phyloP scores from a whole-genome alignment of 2,329 filamentous ascomycete species.

The Aspergillus viridinutans region DNA sequence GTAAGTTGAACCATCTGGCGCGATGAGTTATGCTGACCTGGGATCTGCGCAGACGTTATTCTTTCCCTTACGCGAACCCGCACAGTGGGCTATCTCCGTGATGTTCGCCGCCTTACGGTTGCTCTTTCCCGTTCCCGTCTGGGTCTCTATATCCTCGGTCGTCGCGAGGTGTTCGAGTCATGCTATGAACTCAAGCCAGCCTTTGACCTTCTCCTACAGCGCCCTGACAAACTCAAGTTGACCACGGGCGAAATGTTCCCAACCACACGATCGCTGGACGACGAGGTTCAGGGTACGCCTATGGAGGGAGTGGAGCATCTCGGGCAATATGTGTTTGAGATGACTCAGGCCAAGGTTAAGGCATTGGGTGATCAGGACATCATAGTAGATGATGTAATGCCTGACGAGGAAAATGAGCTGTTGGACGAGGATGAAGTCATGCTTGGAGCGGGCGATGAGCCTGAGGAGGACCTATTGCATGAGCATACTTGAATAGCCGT shows the following conservation, averaged over 20 bases:
- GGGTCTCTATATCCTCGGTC: slow-evolving; percentile 86
- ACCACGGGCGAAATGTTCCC: slow-evolving; percentile 85
- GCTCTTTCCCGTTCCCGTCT: slow-evolving; percentile 88
- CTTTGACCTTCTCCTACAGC: slow-evolving; percentile 71
- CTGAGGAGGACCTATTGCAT: slow-evolving; percentile 33
- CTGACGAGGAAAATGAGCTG: slow-evolving; percentile 25
- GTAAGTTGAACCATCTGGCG: slow-evolving; percentile 54
- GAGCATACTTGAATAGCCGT: slow-evolving; percentile 17
- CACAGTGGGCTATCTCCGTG: slow-evolving; percentile 84
- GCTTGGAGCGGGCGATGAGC: slow-evolving; percentile 30
- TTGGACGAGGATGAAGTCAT: slow-evolving; percentile 35
- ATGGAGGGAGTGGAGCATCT: slow-evolving; percentile 94
- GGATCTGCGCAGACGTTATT: slow-evolving; percentile 69
- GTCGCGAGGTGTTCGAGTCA: slow-evolving; percentile 80
- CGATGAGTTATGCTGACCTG: slow-evolving; percentile 11
- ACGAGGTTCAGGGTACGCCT: slow-evolving; percentile 51
- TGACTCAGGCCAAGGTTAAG: slow-evolving; percentile 72
- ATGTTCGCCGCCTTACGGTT: slow-evolving; percentile 89
- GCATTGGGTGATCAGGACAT: slow-evolving; percentile 48
- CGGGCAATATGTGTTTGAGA: slow-evolving; percentile 93
- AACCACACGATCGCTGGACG: slow-evolving; percentile 52
- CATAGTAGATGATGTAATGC: slow-evolving; percentile 30
- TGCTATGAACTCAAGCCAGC: slow-evolving; percentile 84
- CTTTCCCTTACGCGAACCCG: slow-evolving; percentile 87
- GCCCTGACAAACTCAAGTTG: slow-evolving; percentile 76